phyloP scores from a whole-genome alignment of 805 yeast genomes.

The Pichia phayaonensis region DNA sequence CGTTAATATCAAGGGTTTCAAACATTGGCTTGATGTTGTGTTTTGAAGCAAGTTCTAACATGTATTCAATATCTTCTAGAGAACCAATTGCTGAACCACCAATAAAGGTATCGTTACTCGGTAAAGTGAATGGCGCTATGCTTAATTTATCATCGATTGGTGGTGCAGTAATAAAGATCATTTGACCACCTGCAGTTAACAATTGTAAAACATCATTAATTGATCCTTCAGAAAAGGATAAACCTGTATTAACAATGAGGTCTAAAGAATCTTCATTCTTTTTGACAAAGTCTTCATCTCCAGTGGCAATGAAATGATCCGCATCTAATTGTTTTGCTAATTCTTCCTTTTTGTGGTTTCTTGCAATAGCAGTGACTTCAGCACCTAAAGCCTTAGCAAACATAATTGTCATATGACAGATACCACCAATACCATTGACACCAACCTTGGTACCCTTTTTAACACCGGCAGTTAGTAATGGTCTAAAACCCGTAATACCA shows the following conservation, averaged over 20 bases:
- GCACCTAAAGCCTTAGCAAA: slow-evolving; percentile 55
- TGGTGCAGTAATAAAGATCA: slow-evolving; percentile 25
- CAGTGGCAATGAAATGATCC: slow-evolving; percentile 45
- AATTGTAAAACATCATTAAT: slow-evolving; percentile 19
- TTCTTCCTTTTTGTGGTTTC: slow-evolving; percentile 40
- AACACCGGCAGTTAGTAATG: slow-evolving; percentile 32
- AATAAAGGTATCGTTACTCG: slow-evolving; percentile 26
- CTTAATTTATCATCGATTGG: slow-evolving; percentile 30
- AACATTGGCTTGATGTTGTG: slow-evolving; percentile 43
- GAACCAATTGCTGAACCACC: slow-evolving; percentile 36
- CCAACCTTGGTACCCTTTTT: slow-evolving; percentile 44
- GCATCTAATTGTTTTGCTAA: slow-evolving; percentile 47
- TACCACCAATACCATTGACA: slow-evolving; percentile 38
- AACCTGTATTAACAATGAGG: slow-evolving; percentile 41
- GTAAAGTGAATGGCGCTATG: slow-evolving; percentile 29
- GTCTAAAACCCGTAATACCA: slow-evolving; percentile 46
- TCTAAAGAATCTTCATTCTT: slow-evolving; percentile 32
- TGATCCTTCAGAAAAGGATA: slow-evolving; percentile 29
- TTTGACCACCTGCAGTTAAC: slow-evolving; percentile 28
- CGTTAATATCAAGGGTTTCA: slow-evolving; percentile 42
- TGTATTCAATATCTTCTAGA: slow-evolving; percentile 36
- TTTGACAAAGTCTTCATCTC: slow-evolving; percentile 35
- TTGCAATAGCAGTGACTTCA: slow-evolving; percentile 48
- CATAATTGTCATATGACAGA: slow-evolving; percentile 37
- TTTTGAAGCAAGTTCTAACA: slow-evolving; percentile 42